phyloP scores from a whole-genome alignment of 192 early-diverging fungal species.

The Coemansia furcata region DNA sequence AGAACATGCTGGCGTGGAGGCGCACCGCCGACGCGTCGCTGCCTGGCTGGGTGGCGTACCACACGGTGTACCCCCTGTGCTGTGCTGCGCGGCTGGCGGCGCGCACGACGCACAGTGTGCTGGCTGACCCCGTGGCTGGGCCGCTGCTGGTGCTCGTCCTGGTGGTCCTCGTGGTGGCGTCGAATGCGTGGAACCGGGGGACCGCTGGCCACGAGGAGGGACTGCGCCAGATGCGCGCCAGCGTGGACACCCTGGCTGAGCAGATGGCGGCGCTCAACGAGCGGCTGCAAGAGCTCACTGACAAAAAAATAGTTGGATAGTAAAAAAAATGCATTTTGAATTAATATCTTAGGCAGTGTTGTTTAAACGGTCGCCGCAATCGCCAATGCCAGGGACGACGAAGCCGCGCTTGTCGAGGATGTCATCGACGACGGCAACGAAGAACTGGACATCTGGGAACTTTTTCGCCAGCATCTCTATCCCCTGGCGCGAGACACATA shows the following conservation, averaged over 20 bases:
- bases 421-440: conserved; percentile 60
- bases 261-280: conserved; percentile 23
- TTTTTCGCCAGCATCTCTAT: conserved; percentile 39
- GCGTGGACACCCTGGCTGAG: conserved; percentile 24
- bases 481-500: conserved; percentile 58
- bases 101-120: background rate
- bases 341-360: conserved; percentile 37
- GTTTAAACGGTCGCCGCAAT: conserved; percentile 68
- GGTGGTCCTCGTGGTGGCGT: conserved; percentile 12
- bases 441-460: conserved; percentile 60
- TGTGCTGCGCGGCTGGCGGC: background rate
- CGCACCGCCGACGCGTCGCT: conserved; percentile 16
- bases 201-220: conserved; percentile 9
- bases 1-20: conserved; percentile 13
- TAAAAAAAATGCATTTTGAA: background rate
- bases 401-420: conserved; percentile 58
- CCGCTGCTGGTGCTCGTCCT: conserved; percentile 11
- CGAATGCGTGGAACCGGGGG: conserved; percentile 21
- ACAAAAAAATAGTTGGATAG: background rate
- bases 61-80: conserved; percentile 21
- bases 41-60: conserved; percentile 27
- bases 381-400: conserved; percentile 63
- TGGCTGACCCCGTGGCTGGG: conserved; percentile 11
- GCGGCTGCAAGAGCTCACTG: conserved; percentile 22
- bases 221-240: conserved; percentile 19